These are phyloP conservation scores for Peronospora belbahrii DNA, from an alignment of 352 stramenopile genomes.

Conservation along the genomic window DNA sequence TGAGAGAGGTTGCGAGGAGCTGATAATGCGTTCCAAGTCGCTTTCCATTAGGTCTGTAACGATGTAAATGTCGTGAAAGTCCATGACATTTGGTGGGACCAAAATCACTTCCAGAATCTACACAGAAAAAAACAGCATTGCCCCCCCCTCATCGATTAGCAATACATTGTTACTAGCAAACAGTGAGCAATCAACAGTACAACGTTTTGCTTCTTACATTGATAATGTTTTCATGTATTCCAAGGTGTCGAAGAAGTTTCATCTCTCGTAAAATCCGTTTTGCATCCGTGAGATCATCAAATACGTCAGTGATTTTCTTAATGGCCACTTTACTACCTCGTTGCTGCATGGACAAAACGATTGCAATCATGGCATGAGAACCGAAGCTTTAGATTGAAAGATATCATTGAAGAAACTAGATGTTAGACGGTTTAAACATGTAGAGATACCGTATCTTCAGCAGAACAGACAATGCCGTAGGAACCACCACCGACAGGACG, in stretches of 20 bases:
- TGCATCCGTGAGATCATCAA: constrained; percentile 87
- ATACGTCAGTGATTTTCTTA: constrained; percentile 91
- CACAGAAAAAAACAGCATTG: not conserved
- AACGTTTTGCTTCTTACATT: constrained; percentile 31
- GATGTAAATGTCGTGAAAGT: constrained; percentile 89
- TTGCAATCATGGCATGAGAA: constrained; percentile 1
- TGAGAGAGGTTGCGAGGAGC: constrained; percentile 74
- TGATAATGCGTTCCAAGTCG: constrained; percentile 89
- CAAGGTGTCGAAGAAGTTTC: constrained; percentile 88
- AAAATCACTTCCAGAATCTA: constrained; percentile 80
- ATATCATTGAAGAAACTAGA: not conserved
- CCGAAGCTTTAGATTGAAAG: not conserved
- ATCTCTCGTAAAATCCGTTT: constrained; percentile 91
- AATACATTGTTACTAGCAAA: not conserved
- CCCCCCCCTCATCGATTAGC: too few species aligned
- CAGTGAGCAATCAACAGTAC: too few species aligned
- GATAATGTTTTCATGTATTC: constrained; percentile 89
- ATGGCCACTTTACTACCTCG: constrained; percentile 84
- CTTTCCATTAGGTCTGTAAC: constrained; percentile 90
- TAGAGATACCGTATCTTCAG: constrained; percentile 75
- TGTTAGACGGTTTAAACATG: not conserved
- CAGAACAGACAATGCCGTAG: constrained; percentile 90
- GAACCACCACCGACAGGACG: constrained; percentile 75
- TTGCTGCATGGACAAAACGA: constrained; percentile 29
- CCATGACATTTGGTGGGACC: constrained; percentile 74